Conservation (phyloP, 2,329 filamentous ascomycete species). For the Xylogone sp. region DNA sequence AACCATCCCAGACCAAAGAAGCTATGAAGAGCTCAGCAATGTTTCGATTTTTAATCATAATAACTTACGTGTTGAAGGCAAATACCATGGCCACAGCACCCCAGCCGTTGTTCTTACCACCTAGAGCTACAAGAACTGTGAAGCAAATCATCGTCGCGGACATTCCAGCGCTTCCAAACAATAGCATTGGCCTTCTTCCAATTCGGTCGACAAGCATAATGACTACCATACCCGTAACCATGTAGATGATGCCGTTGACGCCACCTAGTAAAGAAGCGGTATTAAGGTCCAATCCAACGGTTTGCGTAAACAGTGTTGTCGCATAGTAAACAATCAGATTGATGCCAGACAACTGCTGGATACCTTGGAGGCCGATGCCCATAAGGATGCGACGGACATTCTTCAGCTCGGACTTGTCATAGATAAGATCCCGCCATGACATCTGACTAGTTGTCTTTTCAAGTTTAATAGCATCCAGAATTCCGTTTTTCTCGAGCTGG, state of each 20-base stretch:
- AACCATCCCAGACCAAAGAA: constrained; percentile 55
- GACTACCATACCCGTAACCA: not conserved
- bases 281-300: constrained; percentile 80
- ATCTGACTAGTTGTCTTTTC: constrained; percentile 2
- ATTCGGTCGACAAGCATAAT: constrained; percentile 22
- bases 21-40: not conserved
- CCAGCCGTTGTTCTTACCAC: not conserved
- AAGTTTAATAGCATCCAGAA: constrained; percentile 52
- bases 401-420: constrained; percentile 5
- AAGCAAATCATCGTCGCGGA: constrained; percentile 1
- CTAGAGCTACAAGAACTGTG: not conserved
- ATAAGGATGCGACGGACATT: constrained; percentile 1
- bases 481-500: constrained; percentile 42
- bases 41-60: not conserved
- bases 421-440: constrained; percentile 2
- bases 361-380: constrained; percentile 53
- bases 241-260: constrained; percentile 87
- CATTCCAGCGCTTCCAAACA: constrained; percentile 1
- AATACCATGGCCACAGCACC: not conserved
- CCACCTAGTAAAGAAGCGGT: constrained; percentile 93
- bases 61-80: not conserved
- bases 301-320: constrained; percentile 93
- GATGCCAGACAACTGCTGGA: constrained; percentile 97
- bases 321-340: constrained; percentile 99
- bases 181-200: constrained; percentile 18